phyloP scores from a whole-genome alignment of 345 rosid genomes.

The Eucalyptus tenuipes region DNA sequence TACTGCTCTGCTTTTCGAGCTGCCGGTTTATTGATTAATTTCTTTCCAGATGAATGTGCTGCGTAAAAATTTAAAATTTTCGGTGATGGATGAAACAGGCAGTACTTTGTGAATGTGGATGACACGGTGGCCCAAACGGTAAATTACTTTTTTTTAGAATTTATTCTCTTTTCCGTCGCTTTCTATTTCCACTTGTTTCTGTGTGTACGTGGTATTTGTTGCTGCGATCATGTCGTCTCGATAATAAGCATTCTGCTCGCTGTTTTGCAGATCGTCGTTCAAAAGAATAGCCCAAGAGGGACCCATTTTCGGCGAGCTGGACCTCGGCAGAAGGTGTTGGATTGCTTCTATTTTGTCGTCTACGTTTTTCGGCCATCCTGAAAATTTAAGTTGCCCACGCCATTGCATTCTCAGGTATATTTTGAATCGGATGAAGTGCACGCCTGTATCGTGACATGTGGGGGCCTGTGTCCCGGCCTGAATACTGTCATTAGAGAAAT shows the following conservation, averaged over 20 bases:
- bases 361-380: neutral
- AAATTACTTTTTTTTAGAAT: neutral
- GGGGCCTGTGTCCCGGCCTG: slow-evolving; percentile 38
- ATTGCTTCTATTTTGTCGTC: neutral
- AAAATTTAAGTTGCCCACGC: neutral
- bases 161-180: neutral
- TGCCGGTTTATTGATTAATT: neutral
- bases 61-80: neutral
- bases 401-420: slow-evolving; percentile 10
- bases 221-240: neutral
- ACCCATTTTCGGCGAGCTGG: slow-evolving; percentile 38
- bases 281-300: slow-evolving; percentile 21
- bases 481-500: slow-evolving; percentile 37
- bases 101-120: slow-evolving; percentile 26
- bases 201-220: neutral
- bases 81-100: slow-evolving; percentile 10
- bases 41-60: neutral
- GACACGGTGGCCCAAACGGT: slow-evolving; percentile 28
- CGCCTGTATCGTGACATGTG: slow-evolving; percentile 35
- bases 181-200: neutral
- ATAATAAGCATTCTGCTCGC: neutral
- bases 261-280: slow-evolving; percentile 20
- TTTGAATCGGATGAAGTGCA: slow-evolving; percentile 26
- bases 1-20: neutral
- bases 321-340: slow-evolving; percentile 24